phyloP scores from a whole-genome alignment of 805 yeast genomes.

The Wickerhamiella alocasiicola region DNA sequence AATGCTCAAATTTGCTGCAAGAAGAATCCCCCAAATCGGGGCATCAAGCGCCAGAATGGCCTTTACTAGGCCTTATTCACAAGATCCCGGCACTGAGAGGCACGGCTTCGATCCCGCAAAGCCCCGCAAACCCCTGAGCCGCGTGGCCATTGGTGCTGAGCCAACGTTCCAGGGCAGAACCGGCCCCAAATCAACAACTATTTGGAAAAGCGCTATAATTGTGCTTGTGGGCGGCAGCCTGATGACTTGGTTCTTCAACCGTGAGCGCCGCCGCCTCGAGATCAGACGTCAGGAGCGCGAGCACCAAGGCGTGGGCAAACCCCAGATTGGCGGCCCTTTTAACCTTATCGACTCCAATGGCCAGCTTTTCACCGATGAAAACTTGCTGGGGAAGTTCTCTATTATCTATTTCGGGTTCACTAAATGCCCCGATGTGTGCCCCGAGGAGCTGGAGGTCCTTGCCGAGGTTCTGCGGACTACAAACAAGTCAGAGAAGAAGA shows the following conservation, averaged over 20 bases:
- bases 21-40: no score
- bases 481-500: constrained; percentile 29
- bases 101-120: constrained; percentile 23
- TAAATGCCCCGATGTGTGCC: constrained; percentile 97
- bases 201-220: constrained; percentile 66
- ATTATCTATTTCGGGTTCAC: constrained; percentile 93
- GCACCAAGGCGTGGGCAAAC: constrained; percentile 82
- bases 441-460: constrained; percentile 90
- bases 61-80: no score
- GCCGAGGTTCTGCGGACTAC: constrained; percentile 58
- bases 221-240: constrained; percentile 60
- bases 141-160: constrained; percentile 55
- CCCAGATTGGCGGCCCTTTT: constrained; percentile 87
- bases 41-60: no score
- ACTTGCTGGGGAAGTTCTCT: constrained; percentile 67
- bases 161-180: constrained; percentile 28
- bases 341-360: constrained; percentile 59
- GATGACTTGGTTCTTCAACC: constrained; percentile 55
- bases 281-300: constrained; percentile 70
- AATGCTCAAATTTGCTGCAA: no score
- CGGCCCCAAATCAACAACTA: constrained; percentile 34
- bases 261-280: constrained; percentile 64
- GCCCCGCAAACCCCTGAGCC: constrained; percentile 53
- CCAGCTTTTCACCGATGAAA: constrained; percentile 58
- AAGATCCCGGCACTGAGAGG: constrained; percentile 14